Evolutionary conservation across 495 filamentous ascomycete genomes (phyloP), one percentile per base, ranked within the genome.

Genomic region (Haplographium delicatum): DNA sequence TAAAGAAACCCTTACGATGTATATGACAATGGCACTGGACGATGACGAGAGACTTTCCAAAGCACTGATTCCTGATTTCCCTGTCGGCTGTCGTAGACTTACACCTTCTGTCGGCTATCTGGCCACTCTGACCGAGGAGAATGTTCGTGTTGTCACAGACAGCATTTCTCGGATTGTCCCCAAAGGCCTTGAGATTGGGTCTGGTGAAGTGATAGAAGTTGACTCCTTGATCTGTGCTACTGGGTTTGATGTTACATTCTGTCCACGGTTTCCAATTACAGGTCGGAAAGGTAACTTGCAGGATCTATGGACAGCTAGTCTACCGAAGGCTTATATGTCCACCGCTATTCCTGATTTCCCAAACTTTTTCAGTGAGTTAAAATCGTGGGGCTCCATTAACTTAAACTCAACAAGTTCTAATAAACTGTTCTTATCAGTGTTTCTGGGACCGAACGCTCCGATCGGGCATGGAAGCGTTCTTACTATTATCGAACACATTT

Each of bases 181-280:
- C n/a, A 79, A 73, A 9, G 79, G 81, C 2, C 75, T 85, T 43
- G 68, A 79, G 52, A 75, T 79, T 8, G 67, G 67, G 9, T 76
- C 80, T 8, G 81, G 81, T 26, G 62, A 72, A 9, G 63, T 78
- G 30, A 59, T 81, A 28, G 64, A 76, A 43, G 72, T 81, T 3
- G 82, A 86, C 51, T 72, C 72, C 6, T 72, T 83, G n/a, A 74
- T 89, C 56, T 88, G 85, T 60, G 78, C 85, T 2, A 89, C 85
- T 0, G 85, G 85, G 5, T 85, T 83, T 37, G 79, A 86, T 59
- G 60, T 68, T 3, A 70, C 79, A 44, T 73, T 81, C 54, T 72
- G 73, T 2, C 78, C 80, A 0, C 73, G 74, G 1, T 86, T 84
- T 54, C 69, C 78, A 7, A 73, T 85, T 55, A 64, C 69, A 44